Evolutionary conservation across 768 basidiomycete species (phyloP), one percentile per base, ranked within the genome.

Genomic region (Neoboletus subvelutipes): DNA sequence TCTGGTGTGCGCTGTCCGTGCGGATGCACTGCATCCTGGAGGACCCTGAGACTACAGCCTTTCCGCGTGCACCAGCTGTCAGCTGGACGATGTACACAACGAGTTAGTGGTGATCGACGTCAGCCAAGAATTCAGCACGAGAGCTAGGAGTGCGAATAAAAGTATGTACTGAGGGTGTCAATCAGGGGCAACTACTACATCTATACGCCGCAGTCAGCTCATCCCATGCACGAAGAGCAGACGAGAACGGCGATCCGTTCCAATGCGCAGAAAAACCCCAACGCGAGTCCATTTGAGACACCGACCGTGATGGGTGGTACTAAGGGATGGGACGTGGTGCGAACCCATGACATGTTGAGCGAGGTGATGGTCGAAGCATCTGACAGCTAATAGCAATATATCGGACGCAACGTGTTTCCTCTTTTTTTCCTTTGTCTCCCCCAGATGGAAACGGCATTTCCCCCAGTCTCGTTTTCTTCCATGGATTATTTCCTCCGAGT

Each of bases 1-100:
- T 54, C 55, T 62, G 52, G 51, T 53, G 67, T 64, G 64, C 45
- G 54, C 57, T 62, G 45, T 58, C 67, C 66, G 62, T 58, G 66
- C 46, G 68, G 67, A 59, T 41, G 55, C 58, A 68, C 59, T 46
- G 59, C 68, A 55, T 61, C 24, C 18, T 50, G 28, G 31, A 29
- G 20, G 49, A 67, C 68, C 66, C 67, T 70, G 67, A 59, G n/a
- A 45, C 53, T 57, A 57, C 54, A 42, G 24, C 46, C 36, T 50
- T 45, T 42, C 50, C 52, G 51, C 60, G 52, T 58, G 56, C 55
- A 59, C 49, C 46, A 39, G 47, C 54, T 51, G 37, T 46, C 46
- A 39, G 47, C 54, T 51, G 37, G 50, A 58, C 49, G 31, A 36
- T n/a, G n/a, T n/a, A n/a, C 41, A 47, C 36, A 42, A 52, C 31